Evolutionary conservation across 2,329 filamentous ascomycete genomes (phyloP).

Genomic region (Periconia sp.): DNA sequence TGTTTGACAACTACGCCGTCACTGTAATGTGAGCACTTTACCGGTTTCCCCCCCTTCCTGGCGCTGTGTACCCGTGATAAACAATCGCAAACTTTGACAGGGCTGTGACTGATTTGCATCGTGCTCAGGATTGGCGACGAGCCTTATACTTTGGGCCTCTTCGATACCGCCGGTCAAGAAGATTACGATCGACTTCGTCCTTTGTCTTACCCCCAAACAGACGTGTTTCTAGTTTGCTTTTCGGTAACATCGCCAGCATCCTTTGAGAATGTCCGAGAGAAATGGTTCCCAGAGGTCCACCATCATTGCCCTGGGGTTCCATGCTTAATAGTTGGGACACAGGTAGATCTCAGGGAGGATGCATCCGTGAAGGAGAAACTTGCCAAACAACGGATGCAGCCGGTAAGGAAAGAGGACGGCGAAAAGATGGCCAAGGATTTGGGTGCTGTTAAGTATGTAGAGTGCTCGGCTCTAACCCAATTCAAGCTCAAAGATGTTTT

Average conservation of each 20-base stretch:
- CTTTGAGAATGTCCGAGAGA: slow-evolving; percentile 98
- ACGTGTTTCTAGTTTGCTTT: slow-evolving; percentile 98
- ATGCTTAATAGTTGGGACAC: slow-evolving; percentile 95
- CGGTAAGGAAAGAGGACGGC: slow-evolving; percentile 88
- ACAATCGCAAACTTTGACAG: background rate
- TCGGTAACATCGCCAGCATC: slow-evolving; percentile 96
- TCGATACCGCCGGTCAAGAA: slow-evolving; percentile 98
- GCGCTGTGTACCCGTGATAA: background rate
- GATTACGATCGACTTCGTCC: slow-evolving; percentile 98
- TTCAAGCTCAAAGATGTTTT: slow-evolving; percentile 99
- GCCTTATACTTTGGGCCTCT: slow-evolving; percentile 94
- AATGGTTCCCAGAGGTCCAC: slow-evolving; percentile 98
- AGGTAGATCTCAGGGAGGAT: slow-evolving; percentile 94
- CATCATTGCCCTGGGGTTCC: slow-evolving; percentile 98
- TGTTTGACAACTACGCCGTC: slow-evolving; percentile 99
- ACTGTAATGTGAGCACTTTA: slow-evolving; percentile 84
- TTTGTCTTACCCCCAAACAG: slow-evolving; percentile 95
- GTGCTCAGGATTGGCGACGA: slow-evolving; percentile 90
- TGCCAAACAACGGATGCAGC: slow-evolving; percentile 92
- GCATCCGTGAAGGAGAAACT: slow-evolving; percentile 85
- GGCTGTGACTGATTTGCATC: slow-evolving; percentile 23
- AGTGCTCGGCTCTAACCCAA: slow-evolving; percentile 96
- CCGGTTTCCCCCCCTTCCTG: background rate
- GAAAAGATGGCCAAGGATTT: slow-evolving; percentile 96
- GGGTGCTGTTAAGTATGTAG: slow-evolving; percentile 97